Base-by-base conservation (phyloP, 352 stramenopile genomes). In the Phytophthora quininea region DNA sequence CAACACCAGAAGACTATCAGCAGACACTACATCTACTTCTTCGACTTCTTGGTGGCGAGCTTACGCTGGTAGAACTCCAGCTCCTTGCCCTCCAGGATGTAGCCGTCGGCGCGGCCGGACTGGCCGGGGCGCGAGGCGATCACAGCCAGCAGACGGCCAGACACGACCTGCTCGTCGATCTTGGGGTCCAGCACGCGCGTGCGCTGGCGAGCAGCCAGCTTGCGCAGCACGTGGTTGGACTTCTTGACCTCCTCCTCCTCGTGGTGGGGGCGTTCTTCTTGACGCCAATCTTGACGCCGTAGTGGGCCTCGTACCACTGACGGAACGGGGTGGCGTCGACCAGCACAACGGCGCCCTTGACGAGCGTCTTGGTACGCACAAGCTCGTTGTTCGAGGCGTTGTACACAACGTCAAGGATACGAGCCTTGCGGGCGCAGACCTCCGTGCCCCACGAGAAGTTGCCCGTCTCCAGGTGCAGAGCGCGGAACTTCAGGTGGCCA, bases 381-480 rank as follows among this genome's bases (percentile, higher is more conserved):
- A 99, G 91, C 79, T 99, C 98, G 91, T 99, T 99, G 96, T 99
- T 99, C 72, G 98, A 99, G 53, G 98, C 95, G 85, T 99, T 99
- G 97, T 99, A 99, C 29, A 98, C 94, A 29, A 99, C 98, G 82
- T 99, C 97, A 38, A 99, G 88, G 61, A 99, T 98, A 96, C 97
- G 96, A 54, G 98, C 98, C 93, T 99, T 99, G 76, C 97, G 93
- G 47, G 98, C 97, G 70, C 90, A 95, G 24, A 98, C 95, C 83
- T 99, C 97, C 64, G 95, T 98, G 73, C 97, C 97, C 98, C 98
- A 99, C 70, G 96, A 99, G 80, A 99, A 99, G 95, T 99, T 99
- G 74, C 98, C 98, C 55, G 92, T 97, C 65, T 99, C 98, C 45
- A 99, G 86, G 72, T 97, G 92, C 19, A 99, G 84, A 55, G 98